Percentiles rank a stretch among this genome's conserved stretches.
Evolutionary conservation across 176 grass and related monocot genomes (phyloP).

Genomic region (Thinopyrum elongatum): DNA sequence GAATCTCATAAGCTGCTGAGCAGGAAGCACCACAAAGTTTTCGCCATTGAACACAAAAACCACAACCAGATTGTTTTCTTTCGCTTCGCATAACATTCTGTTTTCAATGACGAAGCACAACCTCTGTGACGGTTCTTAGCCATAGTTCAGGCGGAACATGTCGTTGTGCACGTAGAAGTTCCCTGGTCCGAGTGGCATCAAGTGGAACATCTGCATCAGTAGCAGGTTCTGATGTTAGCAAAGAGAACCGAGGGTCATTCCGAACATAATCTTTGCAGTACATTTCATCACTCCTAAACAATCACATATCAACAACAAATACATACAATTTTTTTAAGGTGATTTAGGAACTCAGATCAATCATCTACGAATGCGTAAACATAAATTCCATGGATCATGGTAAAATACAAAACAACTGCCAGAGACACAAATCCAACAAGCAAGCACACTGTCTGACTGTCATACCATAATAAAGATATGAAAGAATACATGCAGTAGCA

Average conservation of each 20-base stretch:
- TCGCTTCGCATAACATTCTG: background rate
- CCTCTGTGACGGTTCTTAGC: background rate
- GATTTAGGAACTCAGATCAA: background rate
- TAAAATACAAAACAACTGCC: background rate
- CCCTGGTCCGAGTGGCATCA: slow-evolving; percentile 50
- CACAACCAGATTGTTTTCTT: slow-evolving; percentile 6
- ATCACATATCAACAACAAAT: background rate
- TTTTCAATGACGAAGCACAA: background rate
- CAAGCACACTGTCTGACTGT: too few species aligned
- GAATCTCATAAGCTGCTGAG: background rate
- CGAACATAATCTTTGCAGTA: background rate
- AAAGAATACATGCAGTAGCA: too few species aligned
- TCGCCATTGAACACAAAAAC: background rate
- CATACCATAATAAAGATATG: too few species aligned
- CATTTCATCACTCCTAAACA: background rate
- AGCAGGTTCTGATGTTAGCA: background rate
- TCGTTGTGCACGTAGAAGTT: slow-evolving; percentile 66
- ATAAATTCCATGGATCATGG: background rate
- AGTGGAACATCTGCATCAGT: slow-evolving; percentile 53
- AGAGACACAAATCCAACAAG: background rate
- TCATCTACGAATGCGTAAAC: background rate
- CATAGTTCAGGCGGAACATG: slow-evolving; percentile 70
- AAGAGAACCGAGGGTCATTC: background rate
- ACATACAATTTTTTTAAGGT: too few species aligned
- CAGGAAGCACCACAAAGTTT: background rate